Evolutionary conservation across 192 early-diverging fungal species (phyloP).

Genomic region (Obelidium mucronatum): DNA sequence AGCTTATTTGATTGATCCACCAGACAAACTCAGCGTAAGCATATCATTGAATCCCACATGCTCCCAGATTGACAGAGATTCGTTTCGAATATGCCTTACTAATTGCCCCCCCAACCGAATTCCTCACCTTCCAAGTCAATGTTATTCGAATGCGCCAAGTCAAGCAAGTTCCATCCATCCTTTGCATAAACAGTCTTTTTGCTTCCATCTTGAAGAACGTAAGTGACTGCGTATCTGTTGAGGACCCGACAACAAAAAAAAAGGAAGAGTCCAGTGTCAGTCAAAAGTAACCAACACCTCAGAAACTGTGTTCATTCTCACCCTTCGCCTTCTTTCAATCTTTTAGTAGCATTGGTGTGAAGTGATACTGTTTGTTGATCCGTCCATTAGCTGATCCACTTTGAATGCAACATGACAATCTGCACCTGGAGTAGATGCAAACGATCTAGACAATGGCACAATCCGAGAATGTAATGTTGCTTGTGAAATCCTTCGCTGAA

Average conservation of each 20-base stretch:
- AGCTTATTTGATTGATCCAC: too few relatives aligned
- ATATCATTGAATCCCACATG: neutral
- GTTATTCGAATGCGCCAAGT: conserved; percentile 89
- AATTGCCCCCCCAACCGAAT: neutral
- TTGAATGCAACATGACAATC: too few relatives aligned
- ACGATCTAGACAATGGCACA: too few relatives aligned
- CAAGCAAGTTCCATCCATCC: conserved; percentile 88
- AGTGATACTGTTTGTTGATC: neutral
- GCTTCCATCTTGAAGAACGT: conserved; percentile 85
- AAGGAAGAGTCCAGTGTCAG: neutral
- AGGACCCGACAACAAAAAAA: neutral
- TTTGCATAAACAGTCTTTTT: conserved; percentile 76
- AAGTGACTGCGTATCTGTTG: conserved; percentile 70
- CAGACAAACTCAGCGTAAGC: neutral
- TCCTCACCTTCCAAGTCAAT: conserved; percentile 91
- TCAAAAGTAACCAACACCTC: neutral
- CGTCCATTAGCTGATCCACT: too few relatives aligned
- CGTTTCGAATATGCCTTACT: neutral
- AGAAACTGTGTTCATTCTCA: neutral
- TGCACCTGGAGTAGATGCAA: too few relatives aligned
- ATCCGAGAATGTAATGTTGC: too few relatives aligned
- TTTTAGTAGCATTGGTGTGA: conserved; percentile 20
- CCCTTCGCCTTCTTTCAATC: conserved; percentile 16
- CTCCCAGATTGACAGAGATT: neutral
- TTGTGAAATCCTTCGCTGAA: neutral